phyloP scores from a whole-genome alignment of 2,329 filamentous ascomycete genomes.

The Fusarium devonianum region DNA sequence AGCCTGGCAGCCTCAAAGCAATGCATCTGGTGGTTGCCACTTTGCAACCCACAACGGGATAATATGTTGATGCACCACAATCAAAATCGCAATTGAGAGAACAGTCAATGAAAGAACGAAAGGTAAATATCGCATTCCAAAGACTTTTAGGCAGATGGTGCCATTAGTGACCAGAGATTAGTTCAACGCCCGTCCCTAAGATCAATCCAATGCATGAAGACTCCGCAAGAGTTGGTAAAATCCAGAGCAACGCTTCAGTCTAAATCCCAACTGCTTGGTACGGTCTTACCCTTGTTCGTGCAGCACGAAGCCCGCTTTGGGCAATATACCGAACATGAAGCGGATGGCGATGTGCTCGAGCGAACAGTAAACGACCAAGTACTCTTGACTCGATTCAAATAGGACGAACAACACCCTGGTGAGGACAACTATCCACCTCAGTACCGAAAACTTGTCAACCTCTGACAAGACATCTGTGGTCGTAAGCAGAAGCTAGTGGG shows the following conservation, averaged over 20 bases:
- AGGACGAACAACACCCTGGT: slow-evolving; percentile 3
- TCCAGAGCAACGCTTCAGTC: not conserved
- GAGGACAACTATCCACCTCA: slow-evolving; percentile 40
- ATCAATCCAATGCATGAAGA: slow-evolving; percentile 4
- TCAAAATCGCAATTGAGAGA: not conserved
- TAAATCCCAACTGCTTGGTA: not conserved
- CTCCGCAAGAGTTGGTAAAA: not conserved
- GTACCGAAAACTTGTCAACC: slow-evolving; percentile 1
- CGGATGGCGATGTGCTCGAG: not conserved
- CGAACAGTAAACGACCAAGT: slow-evolving; percentile 1
- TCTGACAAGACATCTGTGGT: not conserved
- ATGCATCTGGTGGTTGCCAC: slow-evolving; percentile 21
- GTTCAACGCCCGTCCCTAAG: slow-evolving; percentile 22
- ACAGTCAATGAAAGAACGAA: slow-evolving; percentile 2
- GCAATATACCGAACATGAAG: not conserved
- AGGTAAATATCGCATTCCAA: slow-evolving; percentile 17
- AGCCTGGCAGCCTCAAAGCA: no score
- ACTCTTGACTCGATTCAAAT: slow-evolving; percentile 20
- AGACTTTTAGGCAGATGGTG: slow-evolving; percentile 24
- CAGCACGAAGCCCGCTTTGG: not conserved
- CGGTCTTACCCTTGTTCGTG: slow-evolving; percentile 1
- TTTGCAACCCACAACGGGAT: slow-evolving; percentile 7
- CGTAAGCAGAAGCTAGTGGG: no score
- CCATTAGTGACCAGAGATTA: slow-evolving; percentile 13
- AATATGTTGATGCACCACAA: not conserved